Evolutionary conservation across 2,329 filamentous ascomycete genomes (phyloP).

Genomic region (Colletotrichum tanaceti): DNA sequence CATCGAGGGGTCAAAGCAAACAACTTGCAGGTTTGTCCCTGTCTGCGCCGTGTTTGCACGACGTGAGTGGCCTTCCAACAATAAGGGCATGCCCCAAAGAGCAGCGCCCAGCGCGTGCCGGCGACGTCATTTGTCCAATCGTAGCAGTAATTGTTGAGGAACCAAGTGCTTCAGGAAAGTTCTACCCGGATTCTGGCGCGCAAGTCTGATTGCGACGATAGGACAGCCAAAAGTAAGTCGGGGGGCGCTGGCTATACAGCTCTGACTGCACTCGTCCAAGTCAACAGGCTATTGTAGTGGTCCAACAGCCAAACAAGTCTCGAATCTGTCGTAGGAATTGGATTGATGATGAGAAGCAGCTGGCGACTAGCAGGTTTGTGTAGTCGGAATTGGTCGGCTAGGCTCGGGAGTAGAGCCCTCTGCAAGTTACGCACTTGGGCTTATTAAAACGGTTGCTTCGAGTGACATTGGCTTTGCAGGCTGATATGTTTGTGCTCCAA

Average conservation of each 20-base stretch:
- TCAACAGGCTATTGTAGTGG: background rate
- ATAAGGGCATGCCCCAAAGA: background rate
- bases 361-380: background rate
- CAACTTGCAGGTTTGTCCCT: background rate
- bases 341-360: background rate
- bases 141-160: background rate
- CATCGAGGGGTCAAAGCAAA: background rate
- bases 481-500: slow-evolving; percentile 6
- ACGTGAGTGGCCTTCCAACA: background rate
- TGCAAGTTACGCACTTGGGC: background rate
- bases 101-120: background rate
- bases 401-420: background rate
- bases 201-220: background rate
- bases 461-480: background rate
- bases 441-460: background rate
- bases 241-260: background rate
- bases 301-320: background rate
- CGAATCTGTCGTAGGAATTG: background rate
- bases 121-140: background rate
- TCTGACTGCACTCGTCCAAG: too few relatives aligned
- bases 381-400: background rate
- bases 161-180: background rate
- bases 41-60: slow-evolving; percentile 1
- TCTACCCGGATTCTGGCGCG: background rate
- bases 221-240: background rate